These are phyloP conservation scores for Talaromyces sp. DNA, from an alignment of 2,329 filamentous ascomycete species.

Conservation along the genomic window DNA sequence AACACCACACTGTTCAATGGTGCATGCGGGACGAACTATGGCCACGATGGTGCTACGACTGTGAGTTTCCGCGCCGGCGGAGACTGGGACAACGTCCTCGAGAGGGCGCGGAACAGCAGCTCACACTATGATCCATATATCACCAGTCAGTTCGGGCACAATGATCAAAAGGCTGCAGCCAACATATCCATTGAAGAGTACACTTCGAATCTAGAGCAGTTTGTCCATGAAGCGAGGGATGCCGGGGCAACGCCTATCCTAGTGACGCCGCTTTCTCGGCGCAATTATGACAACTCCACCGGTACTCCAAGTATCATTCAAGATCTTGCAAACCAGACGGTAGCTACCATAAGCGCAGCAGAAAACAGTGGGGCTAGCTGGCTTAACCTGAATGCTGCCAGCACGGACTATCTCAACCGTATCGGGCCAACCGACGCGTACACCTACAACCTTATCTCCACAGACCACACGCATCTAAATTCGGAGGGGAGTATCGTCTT, in stretches of 20 bases:
- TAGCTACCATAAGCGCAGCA: not conserved
- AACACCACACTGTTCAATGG: not conserved
- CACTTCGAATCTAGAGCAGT: not conserved
- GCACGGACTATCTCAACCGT: not conserved
- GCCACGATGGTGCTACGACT: conserved; percentile 3
- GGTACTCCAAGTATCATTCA: not conserved
- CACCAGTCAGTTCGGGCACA: conserved; percentile 4
- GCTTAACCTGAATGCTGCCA: not conserved
- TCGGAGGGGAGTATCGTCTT: conserved; percentile 1
- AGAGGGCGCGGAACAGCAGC: not conserved
- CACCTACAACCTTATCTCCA: conserved; percentile 1
- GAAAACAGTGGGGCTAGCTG: not conserved
- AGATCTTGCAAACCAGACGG: not conserved
- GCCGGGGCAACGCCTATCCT: not conserved
- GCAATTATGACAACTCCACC: not conserved
- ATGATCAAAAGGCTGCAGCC: not conserved
- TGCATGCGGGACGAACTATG: not conserved
- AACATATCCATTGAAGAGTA: not conserved
- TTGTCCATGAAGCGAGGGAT: not conserved
- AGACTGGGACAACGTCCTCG: conserved; percentile 1
- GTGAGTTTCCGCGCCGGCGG: not conserved
- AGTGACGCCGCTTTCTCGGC: conserved; percentile 1
- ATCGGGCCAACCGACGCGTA: not conserved
- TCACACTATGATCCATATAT: not conserved
- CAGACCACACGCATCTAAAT: conserved; percentile 2